These are phyloP conservation scores for Flaveria floridana DNA, from an alignment of 140 eudicot species.

Conservation along the genomic window DNA sequence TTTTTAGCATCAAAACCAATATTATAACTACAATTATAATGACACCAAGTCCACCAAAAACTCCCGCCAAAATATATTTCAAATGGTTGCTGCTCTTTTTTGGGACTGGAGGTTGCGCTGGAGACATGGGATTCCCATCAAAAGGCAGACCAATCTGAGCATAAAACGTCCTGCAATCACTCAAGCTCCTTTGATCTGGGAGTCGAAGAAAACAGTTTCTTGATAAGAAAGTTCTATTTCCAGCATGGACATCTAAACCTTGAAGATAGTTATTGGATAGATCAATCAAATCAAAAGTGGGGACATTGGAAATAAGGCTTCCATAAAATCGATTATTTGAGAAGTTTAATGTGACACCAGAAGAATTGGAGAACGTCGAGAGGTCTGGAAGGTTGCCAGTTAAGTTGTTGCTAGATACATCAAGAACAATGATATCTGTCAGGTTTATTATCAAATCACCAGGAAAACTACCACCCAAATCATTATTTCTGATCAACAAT, in stretches of 20 bases:
- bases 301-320: slow-evolving; percentile 27
- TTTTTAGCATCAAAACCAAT: slow-evolving; percentile 37
- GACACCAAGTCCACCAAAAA: slow-evolving; percentile 69
- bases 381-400: slow-evolving; percentile 44
- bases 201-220: slow-evolving; percentile 48
- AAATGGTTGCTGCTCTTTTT: slow-evolving; percentile 35
- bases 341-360: slow-evolving; percentile 46
- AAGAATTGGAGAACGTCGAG: slow-evolving; percentile 28
- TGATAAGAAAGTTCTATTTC: slow-evolving; percentile 18
- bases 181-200: slow-evolving; percentile 45
- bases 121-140: slow-evolving; percentile 26
- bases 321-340: slow-evolving; percentile 62
- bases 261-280: slow-evolving; percentile 64
- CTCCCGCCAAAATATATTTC: slow-evolving; percentile 50
- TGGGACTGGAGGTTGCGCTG: slow-evolving; percentile 33
- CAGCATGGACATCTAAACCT: slow-evolving; percentile 34
- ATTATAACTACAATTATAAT: slow-evolving; percentile 35
- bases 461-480: slow-evolving; percentile 39
- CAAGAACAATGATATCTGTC: slow-evolving; percentile 39
- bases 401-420: slow-evolving; percentile 46
- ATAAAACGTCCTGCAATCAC: slow-evolving; percentile 52
- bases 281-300: slow-evolving; percentile 40
- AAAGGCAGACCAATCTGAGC: slow-evolving; percentile 34
- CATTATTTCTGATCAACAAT: slow-evolving; percentile 42
- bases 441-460: slow-evolving; percentile 32